Evolutionary conservation across 495 filamentous ascomycete species (phyloP).

Genomic region (Sporormia fimetaria): DNA sequence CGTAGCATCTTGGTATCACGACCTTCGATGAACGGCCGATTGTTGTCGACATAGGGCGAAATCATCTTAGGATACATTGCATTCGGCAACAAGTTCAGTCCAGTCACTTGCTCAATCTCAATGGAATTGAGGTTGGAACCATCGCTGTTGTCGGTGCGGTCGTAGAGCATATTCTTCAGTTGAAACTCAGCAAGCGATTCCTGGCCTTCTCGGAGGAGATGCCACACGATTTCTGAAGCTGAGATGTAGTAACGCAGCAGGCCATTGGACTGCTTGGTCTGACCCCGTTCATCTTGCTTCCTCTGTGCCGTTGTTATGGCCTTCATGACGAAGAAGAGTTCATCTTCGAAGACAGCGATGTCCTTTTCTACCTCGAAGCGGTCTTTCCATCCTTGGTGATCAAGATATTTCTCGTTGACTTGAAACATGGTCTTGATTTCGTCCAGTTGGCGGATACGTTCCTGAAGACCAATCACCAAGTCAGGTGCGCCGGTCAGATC

Average conservation of each 20-base stretch:
- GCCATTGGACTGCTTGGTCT: constrained; percentile 56
- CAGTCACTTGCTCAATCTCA: constrained; percentile 70
- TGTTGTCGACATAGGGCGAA: constrained; percentile 66
- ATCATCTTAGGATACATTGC: constrained; percentile 95
- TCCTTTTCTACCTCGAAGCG: constrained; percentile 77
- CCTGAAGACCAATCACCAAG: constrained; percentile 83
- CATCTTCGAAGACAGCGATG: constrained; percentile 80
- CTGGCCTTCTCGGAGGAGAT: constrained; percentile 72
- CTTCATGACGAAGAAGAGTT: constrained; percentile 99
- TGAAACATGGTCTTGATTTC: constrained; percentile 97
- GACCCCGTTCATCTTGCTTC: constrained; percentile 59
- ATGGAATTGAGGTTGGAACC: constrained; percentile 90
- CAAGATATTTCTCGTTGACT: constrained; percentile 76
- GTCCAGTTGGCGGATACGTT: constrained; percentile 83
- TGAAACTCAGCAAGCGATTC: constrained; percentile 92
- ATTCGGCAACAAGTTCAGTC: constrained; percentile 77
- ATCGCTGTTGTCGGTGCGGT: constrained; percentile 90
- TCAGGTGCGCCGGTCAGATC: constrained; percentile 87
- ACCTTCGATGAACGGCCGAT: constrained; percentile 37
- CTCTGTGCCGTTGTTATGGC: constrained; percentile 93
- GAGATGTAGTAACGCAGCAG: constrained; percentile 81
- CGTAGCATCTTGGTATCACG: constrained; percentile 66
- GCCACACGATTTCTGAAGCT: constrained; percentile 90
- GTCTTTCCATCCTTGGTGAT: constrained; percentile 85
- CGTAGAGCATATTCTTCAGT: constrained; percentile 76